Conservation (phyloP, 2,329 filamentous ascomycete genomes). For the Pyrenophora teres region DNA sequence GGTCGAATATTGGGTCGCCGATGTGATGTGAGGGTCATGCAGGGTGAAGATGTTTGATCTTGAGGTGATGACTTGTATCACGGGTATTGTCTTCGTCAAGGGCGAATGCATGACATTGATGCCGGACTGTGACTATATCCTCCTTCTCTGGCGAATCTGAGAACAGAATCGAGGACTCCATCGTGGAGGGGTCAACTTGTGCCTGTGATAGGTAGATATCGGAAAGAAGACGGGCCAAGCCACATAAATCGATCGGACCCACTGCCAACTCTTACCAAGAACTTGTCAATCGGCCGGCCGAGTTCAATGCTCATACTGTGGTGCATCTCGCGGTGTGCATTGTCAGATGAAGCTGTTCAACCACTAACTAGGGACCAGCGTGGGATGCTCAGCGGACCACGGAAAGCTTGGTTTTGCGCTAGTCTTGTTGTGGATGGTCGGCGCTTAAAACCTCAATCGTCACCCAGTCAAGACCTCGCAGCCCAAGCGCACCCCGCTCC, state of each 20-base stretch:
- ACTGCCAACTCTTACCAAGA: not conserved
- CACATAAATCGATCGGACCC: conserved; percentile 1
- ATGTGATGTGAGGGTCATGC: conserved; percentile 14
- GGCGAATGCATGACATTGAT: conserved; percentile 2
- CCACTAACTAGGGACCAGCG: conserved; percentile 21
- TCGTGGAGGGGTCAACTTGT: not conserved
- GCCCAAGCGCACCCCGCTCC: conserved; percentile 30
- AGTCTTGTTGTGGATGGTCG: conserved; percentile 17
- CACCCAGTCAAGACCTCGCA: conserved; percentile 26
- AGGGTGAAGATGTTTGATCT: not conserved
- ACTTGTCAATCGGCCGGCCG: conserved; percentile 3
- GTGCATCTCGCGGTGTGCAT: conserved; percentile 4
- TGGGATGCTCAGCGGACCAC: conserved; percentile 12
- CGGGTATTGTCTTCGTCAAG: not conserved
- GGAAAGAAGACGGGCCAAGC: not conserved
- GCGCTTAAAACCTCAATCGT: conserved; percentile 22
- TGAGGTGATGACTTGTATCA: conserved; percentile 8
- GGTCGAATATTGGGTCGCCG: conserved; percentile 7
- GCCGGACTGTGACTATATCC: conserved; percentile 7
- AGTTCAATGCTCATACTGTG: conserved; percentile 10
- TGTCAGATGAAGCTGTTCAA: conserved; percentile 13
- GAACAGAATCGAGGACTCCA: conserved; percentile 3
- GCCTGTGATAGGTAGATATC: not conserved
- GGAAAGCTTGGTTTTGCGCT: conserved; percentile 26
- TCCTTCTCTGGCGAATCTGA: conserved; percentile 11